These are phyloP conservation scores for Lyophyllum decastes DNA, from an alignment of 768 basidiomycete species.

Conservation along the genomic window DNA sequence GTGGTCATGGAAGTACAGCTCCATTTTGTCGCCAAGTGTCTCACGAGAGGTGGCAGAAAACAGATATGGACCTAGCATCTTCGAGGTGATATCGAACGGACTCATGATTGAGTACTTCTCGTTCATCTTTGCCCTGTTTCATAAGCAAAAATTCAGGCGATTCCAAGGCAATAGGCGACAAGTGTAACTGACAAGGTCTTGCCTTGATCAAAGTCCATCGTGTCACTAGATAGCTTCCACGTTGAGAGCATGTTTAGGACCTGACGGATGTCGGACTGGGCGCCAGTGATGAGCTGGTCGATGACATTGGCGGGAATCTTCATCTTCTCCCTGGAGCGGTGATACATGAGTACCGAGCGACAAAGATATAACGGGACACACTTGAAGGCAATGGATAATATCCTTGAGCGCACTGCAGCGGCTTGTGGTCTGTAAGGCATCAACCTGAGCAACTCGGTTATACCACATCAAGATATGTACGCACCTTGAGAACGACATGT, in stretches of 20 bases:
- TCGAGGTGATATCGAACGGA: constrained; percentile 90
- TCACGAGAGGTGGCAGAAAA: constrained; percentile 83
- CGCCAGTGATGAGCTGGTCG: constrained; percentile 86
- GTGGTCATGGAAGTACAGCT: constrained; percentile 95
- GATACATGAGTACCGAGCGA: not conserved
- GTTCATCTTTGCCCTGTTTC: constrained; percentile 75
- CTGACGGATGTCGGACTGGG: constrained; percentile 96
- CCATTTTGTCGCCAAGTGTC: constrained; percentile 89
- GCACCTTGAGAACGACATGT: constrained; percentile 77
- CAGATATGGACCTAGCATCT: constrained; percentile 87
- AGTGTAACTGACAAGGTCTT: constrained; percentile 73
- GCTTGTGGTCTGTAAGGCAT: constrained; percentile 67
- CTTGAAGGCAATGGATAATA: constrained; percentile 90
- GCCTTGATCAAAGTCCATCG: constrained; percentile 90
- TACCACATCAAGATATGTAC: constrained; percentile 16
- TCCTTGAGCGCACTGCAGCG: constrained; percentile 75
- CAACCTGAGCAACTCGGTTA: not conserved
- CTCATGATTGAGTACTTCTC: constrained; percentile 91
- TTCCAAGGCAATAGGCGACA: not conserved
- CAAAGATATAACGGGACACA: constrained; percentile 33
- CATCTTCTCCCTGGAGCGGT: constrained; percentile 76
- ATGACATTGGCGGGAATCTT: constrained; percentile 89
- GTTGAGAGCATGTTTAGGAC: constrained; percentile 98
- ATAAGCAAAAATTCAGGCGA: not conserved
- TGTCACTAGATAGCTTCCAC: constrained; percentile 81